phyloP scores from a whole-genome alignment of 352 stramenopile genomes.

The Phytopythium litorale region DNA sequence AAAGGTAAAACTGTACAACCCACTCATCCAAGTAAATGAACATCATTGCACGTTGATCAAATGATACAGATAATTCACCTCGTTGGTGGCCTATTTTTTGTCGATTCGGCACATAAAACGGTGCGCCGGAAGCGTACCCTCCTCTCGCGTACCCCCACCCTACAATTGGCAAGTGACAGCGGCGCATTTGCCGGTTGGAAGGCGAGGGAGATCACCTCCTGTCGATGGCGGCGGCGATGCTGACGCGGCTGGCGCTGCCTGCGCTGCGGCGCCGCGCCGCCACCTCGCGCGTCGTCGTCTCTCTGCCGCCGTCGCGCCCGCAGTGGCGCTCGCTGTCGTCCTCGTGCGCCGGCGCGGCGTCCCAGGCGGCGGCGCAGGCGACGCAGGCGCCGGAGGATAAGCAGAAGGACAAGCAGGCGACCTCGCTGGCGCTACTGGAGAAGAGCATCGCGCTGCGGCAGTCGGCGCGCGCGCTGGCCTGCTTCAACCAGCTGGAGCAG shows the following conservation, averaged over 20 bases:
- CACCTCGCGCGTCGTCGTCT: background rate
- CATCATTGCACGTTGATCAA: no score
- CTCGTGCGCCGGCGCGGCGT: background rate
- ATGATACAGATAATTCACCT: no score
- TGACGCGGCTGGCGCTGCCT: slow-evolving; percentile 4
- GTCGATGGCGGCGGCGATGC: background rate
- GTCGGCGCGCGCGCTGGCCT: slow-evolving; percentile 24
- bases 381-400: background rate
- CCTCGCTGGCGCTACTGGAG: slow-evolving; percentile 27
- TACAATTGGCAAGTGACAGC: no score
- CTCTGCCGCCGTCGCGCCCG: no score
- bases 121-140: no score
- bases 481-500: slow-evolving; percentile 33
- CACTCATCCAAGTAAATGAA: no score
- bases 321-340: background rate
- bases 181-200: background rate
- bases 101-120: no score
- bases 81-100: no score
- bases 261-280: slow-evolving; percentile 2
- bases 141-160: no score
- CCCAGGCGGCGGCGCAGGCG: background rate
- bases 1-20: no score
- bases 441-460: slow-evolving; percentile 29
- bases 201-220: background rate
- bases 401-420: background rate